Percentiles rank a stretch among this genome's conserved stretches.
These are phyloP conservation scores for Phytophthora crassamura DNA, from an alignment of 352 stramenopile species.

Conservation along the genomic window DNA sequence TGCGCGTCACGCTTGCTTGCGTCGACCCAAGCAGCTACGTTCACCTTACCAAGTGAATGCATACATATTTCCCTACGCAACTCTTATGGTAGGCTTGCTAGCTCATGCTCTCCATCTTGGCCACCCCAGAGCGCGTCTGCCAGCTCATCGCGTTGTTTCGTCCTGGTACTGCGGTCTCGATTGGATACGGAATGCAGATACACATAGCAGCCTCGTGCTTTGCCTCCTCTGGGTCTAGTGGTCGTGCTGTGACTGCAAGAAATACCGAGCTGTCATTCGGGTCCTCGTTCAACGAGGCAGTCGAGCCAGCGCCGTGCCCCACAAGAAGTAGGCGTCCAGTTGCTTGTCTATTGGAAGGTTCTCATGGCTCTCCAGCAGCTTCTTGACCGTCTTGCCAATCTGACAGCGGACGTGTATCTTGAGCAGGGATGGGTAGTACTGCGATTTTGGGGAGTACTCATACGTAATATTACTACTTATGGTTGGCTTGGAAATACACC, in stretches of 20 bases:
- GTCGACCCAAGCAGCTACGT: no score
- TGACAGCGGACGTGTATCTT: slow-evolving; percentile 45
- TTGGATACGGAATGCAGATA: slow-evolving; percentile 1
- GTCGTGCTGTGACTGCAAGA: no score
- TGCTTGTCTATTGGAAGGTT: slow-evolving; percentile 57
- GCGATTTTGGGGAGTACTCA: no score
- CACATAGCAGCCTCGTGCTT: slow-evolving; percentile 1
- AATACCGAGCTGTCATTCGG: slow-evolving; percentile 24
- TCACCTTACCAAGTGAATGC: no score
- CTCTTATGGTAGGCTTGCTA: not conserved
- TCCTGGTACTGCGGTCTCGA: slow-evolving; percentile 5
- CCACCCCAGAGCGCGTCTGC: slow-evolving; percentile 17
- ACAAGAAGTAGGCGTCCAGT: slow-evolving; percentile 83
- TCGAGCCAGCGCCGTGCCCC: slow-evolving; percentile 77
- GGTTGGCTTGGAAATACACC: no score
- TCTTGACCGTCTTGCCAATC: slow-evolving; percentile 87
- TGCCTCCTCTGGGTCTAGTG: slow-evolving; percentile 7
- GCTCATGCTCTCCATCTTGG: not conserved
- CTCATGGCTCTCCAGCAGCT: slow-evolving; percentile 69
- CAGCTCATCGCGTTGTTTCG: slow-evolving; percentile 20
- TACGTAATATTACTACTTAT: no score
- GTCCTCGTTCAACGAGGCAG: slow-evolving; percentile 80
- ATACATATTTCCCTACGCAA: not conserved
- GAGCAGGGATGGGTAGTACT: no score
- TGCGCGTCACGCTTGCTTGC: no score